Base-by-base conservation (phyloP, 805 yeast genomes). In the Clavispora carvajalis region DNA sequence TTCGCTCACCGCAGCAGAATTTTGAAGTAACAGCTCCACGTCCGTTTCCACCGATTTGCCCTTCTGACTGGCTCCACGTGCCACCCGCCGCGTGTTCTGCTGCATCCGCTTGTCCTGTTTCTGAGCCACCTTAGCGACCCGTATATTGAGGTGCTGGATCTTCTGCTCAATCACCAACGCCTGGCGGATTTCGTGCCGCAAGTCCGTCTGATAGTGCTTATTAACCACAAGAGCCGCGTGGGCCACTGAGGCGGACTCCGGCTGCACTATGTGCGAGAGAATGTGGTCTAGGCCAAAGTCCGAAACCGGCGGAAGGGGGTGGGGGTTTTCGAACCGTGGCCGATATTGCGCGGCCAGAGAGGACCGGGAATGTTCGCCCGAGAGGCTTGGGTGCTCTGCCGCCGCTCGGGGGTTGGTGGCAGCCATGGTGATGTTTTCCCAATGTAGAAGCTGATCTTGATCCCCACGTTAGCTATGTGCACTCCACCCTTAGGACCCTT, bases 91-190 rank as follows among this genome's bases (percentile, higher is more conserved):
- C 13, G 25, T 41, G 10, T 10, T 28, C 18, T 23, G 33, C 11
- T 34, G 37, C 37, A 33, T 38, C 31, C 33, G 40, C 36, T 48
- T 52, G 26, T 51, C 54, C 30, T 57, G 46, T 24, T 40, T 46
- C 38, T 43, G 53, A 13, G 60, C 54, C 31, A 54, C 45, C 44
- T 65, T 65, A 15, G 64, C 62, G 11, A 67, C 56, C 28, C 54
- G 56, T 19, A 67, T 62, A 47, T 69, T 69, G 40, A 65, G 64
- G 43, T 56, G 58, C 49, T 69, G 74, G 31, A 69, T 58, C 42
- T 56, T 57, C 50, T 68, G 73, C 47, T 69, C 74, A 11, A 60
- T 50, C 8, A 63, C 49, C 34, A 69, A 47, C 33, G 62, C 60
- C 21, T 46, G 45, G 40, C 63, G 55, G 31, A 68, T 59, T 36